These are phyloP conservation scores for Pichia sp. DNA, from an alignment of 1,139 yeast genomes.

Conservation along the genomic window DNA sequence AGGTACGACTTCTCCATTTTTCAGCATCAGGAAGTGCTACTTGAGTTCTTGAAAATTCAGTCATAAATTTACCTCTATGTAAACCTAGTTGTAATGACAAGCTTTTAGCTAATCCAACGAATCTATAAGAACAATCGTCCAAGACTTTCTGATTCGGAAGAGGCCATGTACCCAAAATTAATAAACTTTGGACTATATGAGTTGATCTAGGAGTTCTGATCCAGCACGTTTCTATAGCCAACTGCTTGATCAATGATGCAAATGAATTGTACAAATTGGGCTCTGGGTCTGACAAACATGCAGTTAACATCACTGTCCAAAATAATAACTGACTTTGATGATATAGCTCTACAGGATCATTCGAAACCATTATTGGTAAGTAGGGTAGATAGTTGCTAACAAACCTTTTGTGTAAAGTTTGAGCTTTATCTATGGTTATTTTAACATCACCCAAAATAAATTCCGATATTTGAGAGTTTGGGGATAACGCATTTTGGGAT, in stretches of 20 bases:
- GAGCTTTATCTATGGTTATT: conserved; percentile 62
- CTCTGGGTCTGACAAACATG: conserved; percentile 81
- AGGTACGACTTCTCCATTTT: conserved; percentile 89
- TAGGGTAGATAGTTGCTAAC: conserved; percentile 65
- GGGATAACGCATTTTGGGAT: conserved; percentile 18
- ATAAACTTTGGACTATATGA: conserved; percentile 83
- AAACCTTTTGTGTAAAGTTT: conserved; percentile 66
- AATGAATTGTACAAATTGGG: conserved; percentile 75
- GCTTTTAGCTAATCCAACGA: conserved; percentile 80
- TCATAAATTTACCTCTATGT: conserved; percentile 87
- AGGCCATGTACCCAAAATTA: conserved; percentile 86
- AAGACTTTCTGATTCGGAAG: conserved; percentile 87
- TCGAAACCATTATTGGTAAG: conserved; percentile 72
- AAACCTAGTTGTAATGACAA: conserved; percentile 85
- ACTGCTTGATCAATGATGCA: conserved; percentile 76
- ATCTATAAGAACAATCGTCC: conserved; percentile 88
- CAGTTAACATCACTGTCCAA: conserved; percentile 88
- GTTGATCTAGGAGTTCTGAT: conserved; percentile 89
- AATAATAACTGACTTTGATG: conserved; percentile 79
- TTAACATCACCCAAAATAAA: conserved; percentile 72
- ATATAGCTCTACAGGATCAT: conserved; percentile 71
- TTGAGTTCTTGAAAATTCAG: conserved; percentile 87
- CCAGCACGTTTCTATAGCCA: conserved; percentile 93
- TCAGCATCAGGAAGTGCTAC: conserved; percentile 87
- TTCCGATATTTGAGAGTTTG: conserved; percentile 40